A percentile compares a stretch with the other conserved stretches of the same genome.
Conservation (phyloP, 495 filamentous ascomycete species). For the Podospora appendiculata region DNA sequence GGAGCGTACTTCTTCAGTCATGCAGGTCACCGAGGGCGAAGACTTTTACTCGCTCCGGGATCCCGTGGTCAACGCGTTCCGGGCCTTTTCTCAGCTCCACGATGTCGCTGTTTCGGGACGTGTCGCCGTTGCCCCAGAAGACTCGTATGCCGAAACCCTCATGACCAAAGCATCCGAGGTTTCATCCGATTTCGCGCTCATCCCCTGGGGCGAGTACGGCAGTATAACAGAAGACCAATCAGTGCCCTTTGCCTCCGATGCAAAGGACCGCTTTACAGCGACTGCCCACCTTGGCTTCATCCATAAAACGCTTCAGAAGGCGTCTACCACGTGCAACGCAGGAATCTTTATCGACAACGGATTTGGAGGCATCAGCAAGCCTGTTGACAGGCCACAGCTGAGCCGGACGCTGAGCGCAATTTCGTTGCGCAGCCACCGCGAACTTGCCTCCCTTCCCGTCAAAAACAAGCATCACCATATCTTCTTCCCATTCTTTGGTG, state of each 20-base stretch:
- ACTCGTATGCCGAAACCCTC: conserved; percentile 71
- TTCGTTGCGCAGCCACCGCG: conserved; percentile 49
- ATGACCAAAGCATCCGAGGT: conserved; percentile 57
- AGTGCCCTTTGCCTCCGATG: conserved; percentile 24
- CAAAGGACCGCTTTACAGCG: conserved; percentile 42
- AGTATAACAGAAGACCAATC: conserved; percentile 55
- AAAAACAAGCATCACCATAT: conserved; percentile 72
- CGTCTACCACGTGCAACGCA: conserved; percentile 48
- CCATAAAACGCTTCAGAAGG: conserved; percentile 49
- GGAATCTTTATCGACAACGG: conserved; percentile 80
- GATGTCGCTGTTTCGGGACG: conserved; percentile 77
- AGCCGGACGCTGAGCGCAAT: conserved; percentile 46
- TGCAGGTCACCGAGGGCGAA: conserved; percentile 82
- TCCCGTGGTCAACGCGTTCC: conserved; percentile 87
- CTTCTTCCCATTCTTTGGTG: conserved; percentile 82
- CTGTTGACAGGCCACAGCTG: conserved; percentile 20
- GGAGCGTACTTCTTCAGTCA: conserved; percentile 88
- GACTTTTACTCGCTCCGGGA: conserved; percentile 65
- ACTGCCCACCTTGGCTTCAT: conserved; percentile 60
- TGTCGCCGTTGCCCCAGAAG: conserved; percentile 67
- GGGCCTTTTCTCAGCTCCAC: conserved; percentile 77
- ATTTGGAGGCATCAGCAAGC: conserved; percentile 45
- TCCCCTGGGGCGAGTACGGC: conserved; percentile 89
- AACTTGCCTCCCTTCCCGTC: conserved; percentile 38
- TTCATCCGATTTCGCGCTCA: conserved; percentile 69